Conservation (phyloP, 805 yeast species). For the Zygoascus tannicola region DNA sequence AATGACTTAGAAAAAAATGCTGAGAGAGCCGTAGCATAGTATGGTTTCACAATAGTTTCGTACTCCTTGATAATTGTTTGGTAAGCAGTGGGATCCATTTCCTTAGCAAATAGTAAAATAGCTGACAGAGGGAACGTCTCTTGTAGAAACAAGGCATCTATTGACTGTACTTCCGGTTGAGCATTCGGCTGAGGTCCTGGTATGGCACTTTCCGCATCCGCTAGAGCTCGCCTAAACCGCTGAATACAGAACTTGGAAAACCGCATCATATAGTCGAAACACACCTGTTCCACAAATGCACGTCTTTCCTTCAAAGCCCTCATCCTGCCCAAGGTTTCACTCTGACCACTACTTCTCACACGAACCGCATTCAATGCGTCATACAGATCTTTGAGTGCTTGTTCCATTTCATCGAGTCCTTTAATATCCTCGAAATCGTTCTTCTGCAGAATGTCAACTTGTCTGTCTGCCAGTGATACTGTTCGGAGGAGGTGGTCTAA, state of each 20-base stretch:
- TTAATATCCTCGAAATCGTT: conserved; percentile 42
- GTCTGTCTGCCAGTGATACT: conserved; percentile 54
- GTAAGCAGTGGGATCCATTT: conserved; percentile 42
- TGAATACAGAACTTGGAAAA: conserved; percentile 36
- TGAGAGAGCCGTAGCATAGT: conserved; percentile 30
- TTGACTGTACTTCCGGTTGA: conserved; percentile 12
- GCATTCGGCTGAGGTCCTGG: conserved; percentile 6
- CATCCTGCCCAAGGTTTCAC: conserved; percentile 36
- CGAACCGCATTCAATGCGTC: conserved; percentile 58
- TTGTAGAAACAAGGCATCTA: conserved; percentile 19
- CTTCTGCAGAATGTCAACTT: conserved; percentile 38
- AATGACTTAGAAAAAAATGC: conserved; percentile 26
- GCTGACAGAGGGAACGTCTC: conserved; percentile 36
- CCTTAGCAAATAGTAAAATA: conserved; percentile 48
- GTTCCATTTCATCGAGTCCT: conserved; percentile 42
- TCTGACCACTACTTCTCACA: conserved; percentile 26
- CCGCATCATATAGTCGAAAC: conserved; percentile 41
- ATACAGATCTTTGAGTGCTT: conserved; percentile 44
- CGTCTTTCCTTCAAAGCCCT: conserved; percentile 62
- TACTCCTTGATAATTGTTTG: conserved; percentile 35
- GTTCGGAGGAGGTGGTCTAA: conserved; percentile 58
- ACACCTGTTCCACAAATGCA: conserved; percentile 47
- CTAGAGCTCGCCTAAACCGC: conserved; percentile 32
- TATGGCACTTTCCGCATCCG: conserved; percentile 7
- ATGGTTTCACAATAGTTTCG: conserved; percentile 28